Conservation (phyloP, 2,329 filamentous ascomycete genomes). For the Emmonsiellopsis sp. region DNA sequence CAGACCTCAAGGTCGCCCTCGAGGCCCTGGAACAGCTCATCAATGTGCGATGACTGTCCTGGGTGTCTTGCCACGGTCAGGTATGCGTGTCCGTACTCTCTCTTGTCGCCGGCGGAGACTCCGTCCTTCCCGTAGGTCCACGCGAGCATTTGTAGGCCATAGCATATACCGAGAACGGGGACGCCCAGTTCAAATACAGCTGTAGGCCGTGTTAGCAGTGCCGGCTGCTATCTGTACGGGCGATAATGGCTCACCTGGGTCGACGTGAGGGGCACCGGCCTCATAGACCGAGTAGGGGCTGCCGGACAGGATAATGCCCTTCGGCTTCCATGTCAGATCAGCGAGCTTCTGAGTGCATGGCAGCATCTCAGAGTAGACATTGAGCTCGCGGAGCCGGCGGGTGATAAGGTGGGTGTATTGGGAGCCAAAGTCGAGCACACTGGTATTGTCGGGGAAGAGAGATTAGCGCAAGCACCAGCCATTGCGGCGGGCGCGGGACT, state of each 20-base stretch:
- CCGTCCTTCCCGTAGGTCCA: conserved; percentile 57
- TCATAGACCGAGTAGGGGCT: conserved; percentile 75
- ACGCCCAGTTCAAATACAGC: conserved; percentile 63
- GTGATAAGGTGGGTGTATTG: conserved; percentile 69
- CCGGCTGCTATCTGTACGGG: neutral
- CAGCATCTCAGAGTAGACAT: conserved; percentile 80
- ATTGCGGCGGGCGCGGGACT: neutral
- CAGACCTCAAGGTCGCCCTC: conserved; percentile 62
- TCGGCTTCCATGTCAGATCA: conserved; percentile 69
- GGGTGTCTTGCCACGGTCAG: conserved; percentile 50
- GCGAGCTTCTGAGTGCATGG: conserved; percentile 73
- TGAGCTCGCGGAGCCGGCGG: conserved; percentile 64
- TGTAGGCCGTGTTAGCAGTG: neutral
- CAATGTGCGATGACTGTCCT: conserved; percentile 43
- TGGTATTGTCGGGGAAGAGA: conserved; percentile 16
- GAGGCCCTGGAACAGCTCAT: conserved; percentile 69
- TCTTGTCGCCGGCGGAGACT: conserved; percentile 56
- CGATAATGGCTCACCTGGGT: conserved; percentile 47
- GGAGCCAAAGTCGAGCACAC: conserved; percentile 26
- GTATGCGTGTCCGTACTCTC: conserved; percentile 63
- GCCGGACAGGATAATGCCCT: conserved; percentile 71
- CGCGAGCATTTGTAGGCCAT: conserved; percentile 60
- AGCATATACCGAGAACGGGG: conserved; percentile 52
- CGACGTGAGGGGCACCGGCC: conserved; percentile 64
- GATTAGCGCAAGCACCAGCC: conserved; percentile 51